Conservation (phyloP, 129 eudicot species). For the Gnaphalium uliginosum region DNA sequence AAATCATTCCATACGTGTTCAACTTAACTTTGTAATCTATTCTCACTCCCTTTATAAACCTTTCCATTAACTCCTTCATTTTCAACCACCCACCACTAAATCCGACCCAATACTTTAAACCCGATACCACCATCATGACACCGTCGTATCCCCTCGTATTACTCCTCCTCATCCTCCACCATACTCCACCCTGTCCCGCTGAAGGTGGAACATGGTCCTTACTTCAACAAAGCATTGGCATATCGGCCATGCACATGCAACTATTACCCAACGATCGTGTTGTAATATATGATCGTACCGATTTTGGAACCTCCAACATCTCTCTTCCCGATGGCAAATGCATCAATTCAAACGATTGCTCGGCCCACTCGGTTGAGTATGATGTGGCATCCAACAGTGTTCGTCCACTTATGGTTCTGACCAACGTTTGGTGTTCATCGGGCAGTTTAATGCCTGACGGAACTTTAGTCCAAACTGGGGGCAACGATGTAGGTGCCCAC, state of each 20-base stretch:
- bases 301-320: slow-evolving; percentile 65
- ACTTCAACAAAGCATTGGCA: slow-evolving; percentile 56
- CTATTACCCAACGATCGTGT: slow-evolving; percentile 72
- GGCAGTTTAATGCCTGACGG: slow-evolving; percentile 76
- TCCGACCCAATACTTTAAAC: not conserved
- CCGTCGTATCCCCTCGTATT: slow-evolving; percentile 9
- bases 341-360: slow-evolving; percentile 46
- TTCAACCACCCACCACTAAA: not conserved
- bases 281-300: slow-evolving; percentile 69
- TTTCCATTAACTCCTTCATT: not conserved
- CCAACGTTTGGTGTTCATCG: slow-evolving; percentile 83
- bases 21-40: slow-evolving; percentile 1
- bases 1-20: slow-evolving; percentile 2
- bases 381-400: slow-evolving; percentile 44
- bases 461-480: slow-evolving; percentile 61
- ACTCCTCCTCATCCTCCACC: slow-evolving; percentile 18
- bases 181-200: slow-evolving; percentile 12
- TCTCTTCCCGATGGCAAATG: slow-evolving; percentile 56
- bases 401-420: slow-evolving; percentile 60
- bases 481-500: slow-evolving; percentile 54
- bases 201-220: slow-evolving; percentile 59
- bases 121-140: not conserved
- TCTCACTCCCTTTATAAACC: not conserved
- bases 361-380: slow-evolving; percentile 81
- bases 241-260: slow-evolving; percentile 96